Conservation (phyloP, 2,329 filamentous ascomycete genomes). For the Pseudogymnoascus sp. region DNA sequence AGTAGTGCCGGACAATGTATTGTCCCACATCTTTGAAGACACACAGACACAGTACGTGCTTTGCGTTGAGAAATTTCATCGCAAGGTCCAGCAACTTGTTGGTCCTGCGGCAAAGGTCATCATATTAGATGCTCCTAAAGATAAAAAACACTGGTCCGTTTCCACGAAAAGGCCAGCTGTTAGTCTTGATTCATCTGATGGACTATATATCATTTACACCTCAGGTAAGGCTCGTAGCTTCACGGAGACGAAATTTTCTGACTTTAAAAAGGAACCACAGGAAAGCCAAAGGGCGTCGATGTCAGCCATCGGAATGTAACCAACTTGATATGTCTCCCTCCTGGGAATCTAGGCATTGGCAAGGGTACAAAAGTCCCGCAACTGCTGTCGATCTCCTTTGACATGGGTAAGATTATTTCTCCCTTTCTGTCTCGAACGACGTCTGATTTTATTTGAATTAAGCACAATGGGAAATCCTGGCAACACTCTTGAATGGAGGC, state of each 20-base stretch:
- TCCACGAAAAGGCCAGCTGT: slow-evolving; percentile 13
- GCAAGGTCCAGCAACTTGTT: slow-evolving; percentile 23
- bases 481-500: slow-evolving; percentile 49
- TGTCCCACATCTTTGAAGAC: slow-evolving; percentile 43
- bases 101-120: slow-evolving; percentile 12
- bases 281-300: slow-evolving; percentile 51
- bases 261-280: slow-evolving; percentile 39
- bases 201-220: slow-evolving; percentile 22
- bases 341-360: slow-evolving; percentile 43
- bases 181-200: slow-evolving; percentile 13
- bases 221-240: slow-evolving; percentile 34
- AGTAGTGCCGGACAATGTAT: slow-evolving; percentile 40
- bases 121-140: slow-evolving; percentile 13
- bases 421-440: neutral
- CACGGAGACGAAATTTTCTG: slow-evolving; percentile 29
- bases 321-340: slow-evolving; percentile 44
- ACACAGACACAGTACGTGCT: slow-evolving; percentile 38
- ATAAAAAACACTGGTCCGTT: neutral
- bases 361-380: slow-evolving; percentile 46
- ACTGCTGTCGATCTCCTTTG: slow-evolving; percentile 51
- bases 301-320: slow-evolving; percentile 47
- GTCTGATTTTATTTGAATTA: slow-evolving; percentile 10
- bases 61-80: slow-evolving; percentile 35
- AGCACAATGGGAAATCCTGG: slow-evolving; percentile 56
- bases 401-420: slow-evolving; percentile 44